These are phyloP conservation scores for Pouteria campechiana DNA, from an alignment of 179 eudicot species.

Conservation along the genomic window DNA sequence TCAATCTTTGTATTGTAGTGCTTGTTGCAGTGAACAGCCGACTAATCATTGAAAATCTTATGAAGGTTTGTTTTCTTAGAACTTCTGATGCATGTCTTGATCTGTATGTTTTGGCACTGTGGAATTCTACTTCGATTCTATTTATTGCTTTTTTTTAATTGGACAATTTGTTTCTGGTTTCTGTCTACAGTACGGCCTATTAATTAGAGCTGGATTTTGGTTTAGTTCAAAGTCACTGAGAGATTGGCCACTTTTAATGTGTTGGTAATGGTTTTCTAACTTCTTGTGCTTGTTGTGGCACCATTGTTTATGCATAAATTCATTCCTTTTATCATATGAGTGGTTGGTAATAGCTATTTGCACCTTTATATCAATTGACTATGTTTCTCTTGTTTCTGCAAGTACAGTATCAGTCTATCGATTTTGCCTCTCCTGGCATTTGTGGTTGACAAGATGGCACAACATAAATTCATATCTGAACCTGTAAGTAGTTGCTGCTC, in stretches of 20 bases:
- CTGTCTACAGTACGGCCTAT: slow-evolving; percentile 78
- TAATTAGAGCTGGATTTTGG: slow-evolving; percentile 88
- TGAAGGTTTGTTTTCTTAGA: slow-evolving; percentile 55
- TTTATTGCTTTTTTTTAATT: not conserved
- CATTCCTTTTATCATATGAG: not conserved
- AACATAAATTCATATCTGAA: slow-evolving; percentile 41
- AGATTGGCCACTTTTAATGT: slow-evolving; percentile 98
- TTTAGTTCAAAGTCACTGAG: slow-evolving; percentile 76
- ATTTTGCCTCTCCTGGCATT: slow-evolving; percentile 67
- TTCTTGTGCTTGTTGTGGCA: not conserved
- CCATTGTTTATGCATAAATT: not conserved
- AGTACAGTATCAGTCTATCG: slow-evolving; percentile 64
- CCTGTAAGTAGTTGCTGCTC: slow-evolving; percentile 35
- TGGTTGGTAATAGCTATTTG: not conserved
- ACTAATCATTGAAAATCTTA: slow-evolving; percentile 92
- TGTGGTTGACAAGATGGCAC: slow-evolving; percentile 62
- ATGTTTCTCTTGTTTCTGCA: not conserved
- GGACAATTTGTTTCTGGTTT: slow-evolving; percentile 1
- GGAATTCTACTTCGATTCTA: not conserved
- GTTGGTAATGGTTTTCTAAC: slow-evolving; percentile 46
- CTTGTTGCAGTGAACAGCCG: slow-evolving; percentile 96
- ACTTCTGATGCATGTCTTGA: not conserved
- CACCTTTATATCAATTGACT: too few species aligned
- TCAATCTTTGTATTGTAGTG: slow-evolving; percentile 95
- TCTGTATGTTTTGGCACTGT: not conserved